Percentiles rank a stretch among this genome's conserved stretches.
Conservation (phyloP, 345 rosid species). For the Lepidium sativum region DNA sequence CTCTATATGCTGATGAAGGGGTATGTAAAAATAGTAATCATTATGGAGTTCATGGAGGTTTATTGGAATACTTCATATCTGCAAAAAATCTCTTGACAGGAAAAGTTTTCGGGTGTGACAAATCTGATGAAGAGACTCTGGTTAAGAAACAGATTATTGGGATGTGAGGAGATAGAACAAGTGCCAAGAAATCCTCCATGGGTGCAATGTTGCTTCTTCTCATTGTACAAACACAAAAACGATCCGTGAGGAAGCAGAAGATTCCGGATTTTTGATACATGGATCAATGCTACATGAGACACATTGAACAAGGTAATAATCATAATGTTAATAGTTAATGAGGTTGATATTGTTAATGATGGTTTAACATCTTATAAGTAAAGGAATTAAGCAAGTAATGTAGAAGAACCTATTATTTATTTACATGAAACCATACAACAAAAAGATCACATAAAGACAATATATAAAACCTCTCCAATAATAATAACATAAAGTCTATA, state of each 20-base stretch:
- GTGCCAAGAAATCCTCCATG: conserved; percentile 21
- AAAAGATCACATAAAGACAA: neutral
- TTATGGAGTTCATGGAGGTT: neutral
- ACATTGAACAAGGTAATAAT: neutral
- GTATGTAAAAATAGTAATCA: conserved; percentile 6
- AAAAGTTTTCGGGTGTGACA: conserved; percentile 17
- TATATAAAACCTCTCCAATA: neutral
- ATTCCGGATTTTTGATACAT: conserved; percentile 21
- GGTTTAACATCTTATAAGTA: neutral
- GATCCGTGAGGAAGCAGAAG: conserved; percentile 28
- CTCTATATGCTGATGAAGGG: conserved; percentile 24
- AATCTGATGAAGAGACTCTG: conserved; percentile 9
- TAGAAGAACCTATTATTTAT: conserved; percentile 7
- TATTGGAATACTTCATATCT: neutral
- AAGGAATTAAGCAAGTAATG: too few species aligned
- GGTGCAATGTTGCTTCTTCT: conserved; percentile 28
- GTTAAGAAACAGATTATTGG: conserved; percentile 3
- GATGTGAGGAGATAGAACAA: neutral
- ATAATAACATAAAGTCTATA: neutral
- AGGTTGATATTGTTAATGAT: neutral
- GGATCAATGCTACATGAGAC: conserved; percentile 7
- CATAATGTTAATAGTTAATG: neutral
- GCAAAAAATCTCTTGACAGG: neutral
- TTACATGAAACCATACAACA: neutral
- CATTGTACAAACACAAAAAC: conserved; percentile 13